Conservation (phyloP, 257 asterid species). For the Anisodus acutangulus region DNA sequence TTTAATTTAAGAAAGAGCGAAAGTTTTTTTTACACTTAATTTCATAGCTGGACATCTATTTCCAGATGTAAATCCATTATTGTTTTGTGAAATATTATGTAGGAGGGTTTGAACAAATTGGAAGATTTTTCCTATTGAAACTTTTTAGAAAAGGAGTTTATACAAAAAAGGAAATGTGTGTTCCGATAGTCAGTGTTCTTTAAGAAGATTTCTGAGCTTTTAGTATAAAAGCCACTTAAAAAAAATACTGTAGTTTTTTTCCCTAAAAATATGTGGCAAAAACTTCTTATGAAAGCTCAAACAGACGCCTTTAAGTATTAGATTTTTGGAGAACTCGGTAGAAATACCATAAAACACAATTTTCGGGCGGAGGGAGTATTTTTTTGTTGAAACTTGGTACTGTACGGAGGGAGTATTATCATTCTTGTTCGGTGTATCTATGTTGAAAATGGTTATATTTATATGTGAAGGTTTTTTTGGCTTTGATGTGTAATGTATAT, state of each 20-base stretch:
- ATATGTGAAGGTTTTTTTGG: neutral
- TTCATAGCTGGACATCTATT: neutral
- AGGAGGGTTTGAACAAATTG: neutral
- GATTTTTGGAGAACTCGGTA: neutral
- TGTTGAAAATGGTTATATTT: neutral
- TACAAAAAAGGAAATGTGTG: neutral
- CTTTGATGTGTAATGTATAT: slow-evolving; percentile 21
- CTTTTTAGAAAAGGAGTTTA: neutral
- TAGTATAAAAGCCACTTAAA: neutral
- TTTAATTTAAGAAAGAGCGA: neutral
- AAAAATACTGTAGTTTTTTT: neutral
- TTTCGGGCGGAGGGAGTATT: neutral
- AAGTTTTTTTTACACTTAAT: neutral
- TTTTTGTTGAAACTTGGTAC: too few species aligned
- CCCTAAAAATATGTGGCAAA: neutral
- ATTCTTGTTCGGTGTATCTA: neutral
- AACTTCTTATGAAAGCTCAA: neutral
- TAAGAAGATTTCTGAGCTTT: neutral
- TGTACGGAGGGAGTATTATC: too few species aligned
- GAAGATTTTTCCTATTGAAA: neutral
- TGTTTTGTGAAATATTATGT: neutral
- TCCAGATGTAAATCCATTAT: neutral
- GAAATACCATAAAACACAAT: neutral
- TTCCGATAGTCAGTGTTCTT: neutral
- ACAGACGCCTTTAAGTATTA: neutral